These are phyloP conservation scores for Ceratobasidium sp. DNA, from an alignment of 1,284 basidiomycete genomes.

Conservation along the genomic window DNA sequence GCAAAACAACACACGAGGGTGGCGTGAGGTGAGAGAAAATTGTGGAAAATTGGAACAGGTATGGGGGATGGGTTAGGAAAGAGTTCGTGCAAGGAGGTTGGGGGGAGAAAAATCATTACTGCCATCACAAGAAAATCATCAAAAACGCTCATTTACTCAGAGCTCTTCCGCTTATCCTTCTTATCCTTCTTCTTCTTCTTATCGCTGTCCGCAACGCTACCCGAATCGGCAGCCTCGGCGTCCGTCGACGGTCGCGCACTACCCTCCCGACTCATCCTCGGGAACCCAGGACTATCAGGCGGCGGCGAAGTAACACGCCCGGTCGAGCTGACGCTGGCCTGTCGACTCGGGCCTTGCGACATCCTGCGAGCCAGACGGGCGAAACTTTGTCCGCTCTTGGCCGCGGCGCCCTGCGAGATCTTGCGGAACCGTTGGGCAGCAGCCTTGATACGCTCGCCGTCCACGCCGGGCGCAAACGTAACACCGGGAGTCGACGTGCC, in stretches of 20 bases:
- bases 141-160: constrained; percentile 1
- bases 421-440: constrained; percentile 28
- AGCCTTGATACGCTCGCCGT: constrained; percentile 29
- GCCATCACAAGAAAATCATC: constrained; percentile 1
- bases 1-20: constrained; percentile 1
- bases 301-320: neutral
- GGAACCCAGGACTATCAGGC: constrained; percentile 23
- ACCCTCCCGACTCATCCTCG: constrained; percentile 4
- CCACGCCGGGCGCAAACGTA: constrained; percentile 21
- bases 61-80: too few relatives aligned
- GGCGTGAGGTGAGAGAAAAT: neutral
- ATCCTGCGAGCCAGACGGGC: constrained; percentile 25
- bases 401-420: constrained; percentile 26
- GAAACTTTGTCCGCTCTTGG: constrained; percentile 36
- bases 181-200: constrained; percentile 46
- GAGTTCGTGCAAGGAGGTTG: constrained; percentile 1
- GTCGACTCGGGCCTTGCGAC: constrained; percentile 30
- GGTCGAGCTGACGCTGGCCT: constrained; percentile 26
- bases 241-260: constrained; percentile 17
- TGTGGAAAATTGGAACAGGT: neutral
- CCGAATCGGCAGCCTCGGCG: constrained; percentile 1
- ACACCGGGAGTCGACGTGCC: constrained; percentile 16
- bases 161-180: constrained; percentile 41
- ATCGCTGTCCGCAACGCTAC: constrained; percentile 36
- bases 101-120: neutral